Evolutionary conservation across 2,329 filamentous ascomycete genomes (phyloP).

Genomic region (Periconia sp.): DNA sequence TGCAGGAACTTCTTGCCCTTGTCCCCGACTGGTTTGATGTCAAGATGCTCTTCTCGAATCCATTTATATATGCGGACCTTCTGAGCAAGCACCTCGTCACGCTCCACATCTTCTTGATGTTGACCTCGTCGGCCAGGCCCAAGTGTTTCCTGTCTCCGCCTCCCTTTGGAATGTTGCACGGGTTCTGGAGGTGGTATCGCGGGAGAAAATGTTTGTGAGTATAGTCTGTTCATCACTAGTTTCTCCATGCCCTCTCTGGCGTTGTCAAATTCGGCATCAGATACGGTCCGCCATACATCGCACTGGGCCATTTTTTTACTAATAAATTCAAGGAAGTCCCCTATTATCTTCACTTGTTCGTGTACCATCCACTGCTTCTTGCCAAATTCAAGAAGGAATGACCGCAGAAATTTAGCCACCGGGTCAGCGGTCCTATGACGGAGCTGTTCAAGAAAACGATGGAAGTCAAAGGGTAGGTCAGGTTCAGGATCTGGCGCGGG

Average conservation of each 20-base stretch:
- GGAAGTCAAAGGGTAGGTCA: constrained; percentile 91
- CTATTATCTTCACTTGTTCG: constrained; percentile 98
- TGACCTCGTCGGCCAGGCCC: constrained; percentile 89
- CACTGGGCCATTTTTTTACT: constrained; percentile 98
- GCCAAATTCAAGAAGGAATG: constrained; percentile 90
- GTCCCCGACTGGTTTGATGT: constrained; percentile 84
- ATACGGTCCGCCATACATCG: constrained; percentile 94
- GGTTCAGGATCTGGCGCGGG: constrained; percentile 71
- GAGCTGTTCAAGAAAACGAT: constrained; percentile 93
- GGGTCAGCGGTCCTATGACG: constrained; percentile 98
- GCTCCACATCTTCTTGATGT: constrained; percentile 96
- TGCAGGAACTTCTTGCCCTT: constrained; percentile 87
- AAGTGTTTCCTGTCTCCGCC: constrained; percentile 62
- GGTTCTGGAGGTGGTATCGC: constrained; percentile 84
- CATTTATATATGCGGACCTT: constrained; percentile 97
- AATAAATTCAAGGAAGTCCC: constrained; percentile 95
- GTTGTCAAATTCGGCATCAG: constrained; percentile 97
- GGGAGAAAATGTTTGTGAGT: constrained; percentile 94
- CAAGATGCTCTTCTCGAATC: constrained; percentile 90
- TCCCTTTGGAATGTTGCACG: constrained; percentile 71
- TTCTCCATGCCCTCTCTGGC: constrained; percentile 99
- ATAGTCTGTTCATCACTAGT: constrained; percentile 96
- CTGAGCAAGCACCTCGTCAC: constrained; percentile 93
- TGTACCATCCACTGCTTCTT: constrained; percentile 99
- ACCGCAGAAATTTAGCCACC: constrained; percentile 92